phyloP scores from a whole-genome alignment of 2,329 filamentous ascomycete species.

The Fusarium sp. region DNA sequence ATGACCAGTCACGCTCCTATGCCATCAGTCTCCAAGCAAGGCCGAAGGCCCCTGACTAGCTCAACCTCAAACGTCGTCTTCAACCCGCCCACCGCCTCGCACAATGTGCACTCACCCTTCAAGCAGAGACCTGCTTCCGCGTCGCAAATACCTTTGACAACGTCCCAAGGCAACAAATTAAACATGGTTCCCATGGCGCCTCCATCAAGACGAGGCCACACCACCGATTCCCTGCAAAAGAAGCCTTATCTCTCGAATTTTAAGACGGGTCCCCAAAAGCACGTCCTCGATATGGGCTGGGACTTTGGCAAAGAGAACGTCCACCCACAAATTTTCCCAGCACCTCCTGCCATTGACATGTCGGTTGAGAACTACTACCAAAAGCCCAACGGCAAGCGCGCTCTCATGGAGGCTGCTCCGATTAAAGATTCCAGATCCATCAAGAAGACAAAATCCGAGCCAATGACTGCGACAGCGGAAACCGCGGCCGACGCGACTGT shows the following conservation, averaged over 20 bases:
- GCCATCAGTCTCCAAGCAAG: constrained; percentile 62
- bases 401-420: constrained; percentile 78
- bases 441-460: constrained; percentile 77
- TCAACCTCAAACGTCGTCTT: constrained; percentile 74
- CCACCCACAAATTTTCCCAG: constrained; percentile 64
- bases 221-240: constrained; percentile 77
- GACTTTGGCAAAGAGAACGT: constrained; percentile 68
- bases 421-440: constrained; percentile 74
- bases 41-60: constrained; percentile 61
- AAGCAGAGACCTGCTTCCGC: constrained; percentile 74
- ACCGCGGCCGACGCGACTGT: constrained; percentile 12
- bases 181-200: constrained; percentile 76
- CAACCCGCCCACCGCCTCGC: constrained; percentile 68
- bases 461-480: constrained; percentile 2
- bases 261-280: constrained; percentile 68
- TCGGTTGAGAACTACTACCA: constrained; percentile 66
- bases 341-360: constrained; percentile 61
- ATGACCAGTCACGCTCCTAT: constrained; percentile 70
- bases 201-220: constrained; percentile 65
- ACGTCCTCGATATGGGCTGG: constrained; percentile 57
- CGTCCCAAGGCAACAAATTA: constrained; percentile 68
- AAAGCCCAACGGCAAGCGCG: constrained; percentile 68
- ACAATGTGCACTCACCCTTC: constrained; percentile 73
- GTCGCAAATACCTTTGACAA: constrained; percentile 69
- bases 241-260: constrained; percentile 71